A percentile compares a stretch with the other conserved stretches of the same genome.
Conservation (phyloP, 2,329 filamentous ascomycete genomes). For the Stagonosporopsis tanaceti region DNA sequence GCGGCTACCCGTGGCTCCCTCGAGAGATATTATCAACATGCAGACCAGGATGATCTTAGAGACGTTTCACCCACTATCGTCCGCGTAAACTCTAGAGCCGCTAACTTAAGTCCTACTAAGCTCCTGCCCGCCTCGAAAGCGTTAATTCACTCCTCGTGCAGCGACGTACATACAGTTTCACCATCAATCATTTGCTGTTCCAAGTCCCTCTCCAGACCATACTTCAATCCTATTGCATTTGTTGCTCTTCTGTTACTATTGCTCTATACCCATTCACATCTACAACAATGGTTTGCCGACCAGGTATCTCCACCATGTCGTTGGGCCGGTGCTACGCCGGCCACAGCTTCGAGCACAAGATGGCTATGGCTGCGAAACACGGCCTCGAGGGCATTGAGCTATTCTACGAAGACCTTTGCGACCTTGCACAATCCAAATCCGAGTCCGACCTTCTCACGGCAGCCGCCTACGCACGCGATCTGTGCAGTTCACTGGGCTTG, state of each 20-base stretch:
- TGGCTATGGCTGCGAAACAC: slow-evolving; percentile 70
- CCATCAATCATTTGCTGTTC: background rate
- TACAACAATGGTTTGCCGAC: slow-evolving; percentile 59
- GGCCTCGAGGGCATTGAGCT: slow-evolving; percentile 76
- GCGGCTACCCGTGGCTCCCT: slow-evolving; percentile 19
- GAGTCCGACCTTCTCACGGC: slow-evolving; percentile 63
- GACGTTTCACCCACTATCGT: slow-evolving; percentile 8
- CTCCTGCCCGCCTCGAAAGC: slow-evolving; percentile 16
- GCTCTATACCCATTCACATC: background rate
- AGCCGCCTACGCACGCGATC: slow-evolving; percentile 62
- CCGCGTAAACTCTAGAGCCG: slow-evolving; percentile 20
- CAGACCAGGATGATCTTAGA: slow-evolving; percentile 12
- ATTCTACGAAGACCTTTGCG: slow-evolving; percentile 78
- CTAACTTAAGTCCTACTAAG: slow-evolving; percentile 2
- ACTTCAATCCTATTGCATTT: background rate
- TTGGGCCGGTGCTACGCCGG: slow-evolving; percentile 73
- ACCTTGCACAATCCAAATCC: slow-evolving; percentile 60
- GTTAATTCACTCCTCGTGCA: slow-evolving; percentile 10
- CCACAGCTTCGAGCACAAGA: slow-evolving; percentile 71
- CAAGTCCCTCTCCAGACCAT: background rate
- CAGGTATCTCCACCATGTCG: slow-evolving; percentile 79
- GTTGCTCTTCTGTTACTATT: background rate
- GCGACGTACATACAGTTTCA: slow-evolving; percentile 2
- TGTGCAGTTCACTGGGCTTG: slow-evolving; percentile 66
- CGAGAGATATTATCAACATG: slow-evolving; percentile 16